A percentile compares a stretch with the other conserved stretches of the same genome.
phyloP scores from a whole-genome alignment of 352 stramenopile genomes.

The Globisporangium polare region DNA sequence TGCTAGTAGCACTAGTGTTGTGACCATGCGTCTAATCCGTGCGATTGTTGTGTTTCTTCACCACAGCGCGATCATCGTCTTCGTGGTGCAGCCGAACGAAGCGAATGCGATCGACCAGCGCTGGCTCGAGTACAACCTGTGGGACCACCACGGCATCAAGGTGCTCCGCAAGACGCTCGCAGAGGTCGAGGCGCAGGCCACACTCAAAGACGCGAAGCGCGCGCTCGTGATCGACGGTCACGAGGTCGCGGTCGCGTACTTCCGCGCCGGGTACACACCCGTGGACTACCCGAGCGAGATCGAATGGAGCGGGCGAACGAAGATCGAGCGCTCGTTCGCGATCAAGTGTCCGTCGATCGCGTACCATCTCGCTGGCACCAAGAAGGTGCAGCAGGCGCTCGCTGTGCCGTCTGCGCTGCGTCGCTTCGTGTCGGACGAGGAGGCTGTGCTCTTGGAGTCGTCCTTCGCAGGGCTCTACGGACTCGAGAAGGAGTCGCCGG shows the following conservation, averaged over 20 bases:
- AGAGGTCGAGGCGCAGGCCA: constrained; percentile 43
- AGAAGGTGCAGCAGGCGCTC: constrained; percentile 98
- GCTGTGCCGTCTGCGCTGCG: constrained; percentile 81
- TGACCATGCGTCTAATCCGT: no score
- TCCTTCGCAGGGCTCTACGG: constrained; percentile 95
- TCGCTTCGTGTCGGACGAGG: constrained; percentile 81
- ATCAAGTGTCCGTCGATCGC: constrained; percentile 96
- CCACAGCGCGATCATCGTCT: constrained; percentile 75
- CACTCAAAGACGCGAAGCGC: constrained; percentile 37
- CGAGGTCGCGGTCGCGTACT: constrained; percentile 95
- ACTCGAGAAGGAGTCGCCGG: constrained; percentile 82
- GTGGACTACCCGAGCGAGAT: constrained; percentile 91
- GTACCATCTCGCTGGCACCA: constrained; percentile 97
- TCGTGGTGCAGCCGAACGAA: constrained; percentile 89
- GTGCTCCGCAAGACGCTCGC: constrained; percentile 76
- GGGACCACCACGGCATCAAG: constrained; percentile 72
- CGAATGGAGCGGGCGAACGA: constrained; percentile 88
- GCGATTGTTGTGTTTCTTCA: neutral
- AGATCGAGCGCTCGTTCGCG: constrained; percentile 89
- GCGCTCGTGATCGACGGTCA: constrained; percentile 52
- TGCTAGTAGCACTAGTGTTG: no score
- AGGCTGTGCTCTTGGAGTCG: constrained; percentile 69
- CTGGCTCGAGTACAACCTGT: constrained; percentile 91
- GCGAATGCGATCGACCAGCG: constrained; percentile 91
- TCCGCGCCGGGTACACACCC: constrained; percentile 94